phyloP scores from a whole-genome alignment of 495 filamentous ascomycete genomes.

The Clohesyomyces aquaticus region DNA sequence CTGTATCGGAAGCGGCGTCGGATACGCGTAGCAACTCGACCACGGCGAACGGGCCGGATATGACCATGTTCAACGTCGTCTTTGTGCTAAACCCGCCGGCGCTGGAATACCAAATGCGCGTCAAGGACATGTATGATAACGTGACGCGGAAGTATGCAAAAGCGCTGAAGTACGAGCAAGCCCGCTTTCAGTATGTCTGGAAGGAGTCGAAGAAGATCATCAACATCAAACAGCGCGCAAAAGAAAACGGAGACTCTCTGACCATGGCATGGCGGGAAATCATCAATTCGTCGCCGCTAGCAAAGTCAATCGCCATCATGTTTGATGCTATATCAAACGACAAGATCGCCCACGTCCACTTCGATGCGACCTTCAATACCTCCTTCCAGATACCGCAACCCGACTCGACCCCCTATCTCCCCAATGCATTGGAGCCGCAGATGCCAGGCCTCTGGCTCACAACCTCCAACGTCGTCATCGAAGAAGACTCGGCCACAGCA shows the following conservation, averaged over 20 bases:
- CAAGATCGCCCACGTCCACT: conserved; percentile 73
- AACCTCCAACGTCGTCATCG: conserved; percentile 74
- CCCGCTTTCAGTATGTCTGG: conserved; percentile 84
- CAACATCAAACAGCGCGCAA: conserved; percentile 73
- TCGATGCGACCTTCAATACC: conserved; percentile 64
- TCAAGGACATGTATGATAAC: conserved; percentile 81
- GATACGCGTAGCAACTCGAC: conserved; percentile 45
- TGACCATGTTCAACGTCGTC: conserved; percentile 97
- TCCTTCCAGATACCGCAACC: conserved; percentile 86
- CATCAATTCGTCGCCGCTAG: conserved; percentile 75
- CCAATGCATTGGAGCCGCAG: conserved; percentile 65
- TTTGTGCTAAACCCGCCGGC: conserved; percentile 84
- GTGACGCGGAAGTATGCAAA: conserved; percentile 88
- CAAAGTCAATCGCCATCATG: conserved; percentile 77
- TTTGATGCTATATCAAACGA: conserved; percentile 79
- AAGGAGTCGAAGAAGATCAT: conserved; percentile 80
- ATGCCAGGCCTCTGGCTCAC: conserved; percentile 81
- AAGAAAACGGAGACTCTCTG: conserved; percentile 60
- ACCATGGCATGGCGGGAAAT: conserved; percentile 67
- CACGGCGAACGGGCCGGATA: conserved; percentile 56
- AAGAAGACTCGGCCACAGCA: conserved; percentile 65
- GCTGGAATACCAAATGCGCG: conserved; percentile 71
- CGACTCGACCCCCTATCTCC: conserved; percentile 73
- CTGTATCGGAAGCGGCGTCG: conserved; percentile 38
- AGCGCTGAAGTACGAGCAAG: conserved; percentile 87